Conservation (phyloP, 805 yeast genomes). For the Schwanniomyces vanrijiae region DNA sequence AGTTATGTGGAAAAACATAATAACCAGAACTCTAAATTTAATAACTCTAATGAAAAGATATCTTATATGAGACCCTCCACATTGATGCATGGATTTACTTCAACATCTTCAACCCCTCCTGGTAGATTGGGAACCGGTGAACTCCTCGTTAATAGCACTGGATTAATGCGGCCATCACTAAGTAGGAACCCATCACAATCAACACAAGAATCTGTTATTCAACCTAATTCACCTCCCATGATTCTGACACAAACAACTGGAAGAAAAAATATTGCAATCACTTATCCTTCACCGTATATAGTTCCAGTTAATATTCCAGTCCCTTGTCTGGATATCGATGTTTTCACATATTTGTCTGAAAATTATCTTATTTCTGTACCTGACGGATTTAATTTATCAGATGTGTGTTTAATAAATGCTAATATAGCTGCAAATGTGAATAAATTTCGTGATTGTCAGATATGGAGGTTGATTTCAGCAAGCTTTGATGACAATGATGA, state of each 20-base stretch:
- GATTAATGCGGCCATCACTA: slow-evolving; percentile 25
- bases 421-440: slow-evolving; percentile 52
- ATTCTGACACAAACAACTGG: slow-evolving; percentile 5
- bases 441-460: slow-evolving; percentile 55
- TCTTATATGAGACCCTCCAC: not conserved
- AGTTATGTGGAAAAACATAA: not conserved
- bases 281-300: slow-evolving; percentile 33
- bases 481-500: slow-evolving; percentile 36
- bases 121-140: not conserved
- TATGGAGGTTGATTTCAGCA: slow-evolving; percentile 60
- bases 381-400: slow-evolving; percentile 48
- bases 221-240: slow-evolving; percentile 16
- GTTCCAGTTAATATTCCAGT: slow-evolving; percentile 45
- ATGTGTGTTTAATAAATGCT: slow-evolving; percentile 60
- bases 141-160: not conserved
- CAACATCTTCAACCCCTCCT: slow-evolving; percentile 20
- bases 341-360: slow-evolving; percentile 48
- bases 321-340: slow-evolving; percentile 40
- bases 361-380: slow-evolving; percentile 49
- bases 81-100: slow-evolving; percentile 5
- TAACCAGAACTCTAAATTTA: not conserved
- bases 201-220: slow-evolving; percentile 31
- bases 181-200: slow-evolving; percentile 33
- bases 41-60: not conserved
- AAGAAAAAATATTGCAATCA: slow-evolving; percentile 9